phyloP scores from a whole-genome alignment of 1,139 yeast genomes.

The Yamadazyma pseudoaaseri region DNA sequence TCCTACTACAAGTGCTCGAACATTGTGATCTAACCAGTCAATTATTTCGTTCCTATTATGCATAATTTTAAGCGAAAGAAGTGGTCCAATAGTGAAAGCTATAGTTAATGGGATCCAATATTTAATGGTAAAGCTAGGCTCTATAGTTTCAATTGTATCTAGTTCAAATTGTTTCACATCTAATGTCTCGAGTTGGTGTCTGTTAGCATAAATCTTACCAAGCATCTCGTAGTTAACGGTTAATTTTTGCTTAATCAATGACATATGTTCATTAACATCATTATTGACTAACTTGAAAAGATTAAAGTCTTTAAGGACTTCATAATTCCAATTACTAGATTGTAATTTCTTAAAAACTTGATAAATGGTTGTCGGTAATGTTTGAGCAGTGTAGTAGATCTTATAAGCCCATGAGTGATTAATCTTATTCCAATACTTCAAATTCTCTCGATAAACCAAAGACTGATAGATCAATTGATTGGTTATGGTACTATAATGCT shows the following conservation, averaged over 20 bases:
- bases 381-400: constrained; percentile 33
- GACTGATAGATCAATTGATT: constrained; percentile 37
- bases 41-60: constrained; percentile 52
- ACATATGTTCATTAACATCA: constrained; percentile 23
- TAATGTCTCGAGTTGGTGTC: constrained; percentile 3
- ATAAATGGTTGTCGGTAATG: constrained; percentile 26
- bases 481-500: constrained; percentile 28
- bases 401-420: constrained; percentile 25
- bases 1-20: constrained; percentile 63
- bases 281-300: constrained; percentile 20
- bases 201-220: constrained; percentile 20
- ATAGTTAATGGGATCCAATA: constrained; percentile 65
- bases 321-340: constrained; percentile 10
- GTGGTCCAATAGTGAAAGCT: constrained; percentile 49
- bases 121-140: constrained; percentile 51
- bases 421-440: constrained; percentile 37
- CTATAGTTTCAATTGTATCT: constrained; percentile 20
- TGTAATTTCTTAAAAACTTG: constrained; percentile 12
- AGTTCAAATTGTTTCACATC: constrained; percentile 2
- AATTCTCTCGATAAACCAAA: constrained; percentile 31
- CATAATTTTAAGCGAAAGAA: constrained; percentile 40
- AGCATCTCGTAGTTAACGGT: constrained; percentile 19
- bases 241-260: constrained; percentile 20
- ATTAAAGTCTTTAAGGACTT: constrained; percentile 7
- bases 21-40: constrained; percentile 55